A percentile compares a stretch with the other conserved stretches of the same genome.
These are phyloP conservation scores for bread wheat (Triticum aestivum) DNA, from an alignment of 176 grass and related monocot genomes.

Conservation along the genomic window IWGSC_CS_RefSeq_v2.1 NC_057800.1:383601213-383601712, in stretches of 20 bases:
- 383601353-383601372: slow-evolving; percentile 31
- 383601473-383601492: background rate
- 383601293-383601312: slow-evolving; percentile 45
- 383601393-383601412: slow-evolving; percentile 7
- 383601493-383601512: background rate
- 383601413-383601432: background rate
- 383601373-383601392: slow-evolving; percentile 5
- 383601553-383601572: slow-evolving; percentile 25
- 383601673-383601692: slow-evolving; percentile 36
- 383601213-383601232: slow-evolving; percentile 22
- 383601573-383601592: slow-evolving; percentile 25
- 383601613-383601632: slow-evolving; percentile 12
- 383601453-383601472: background rate
- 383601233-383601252: slow-evolving; percentile 26
- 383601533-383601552: slow-evolving; percentile 18
- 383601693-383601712: slow-evolving; percentile 4
- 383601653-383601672: slow-evolving; percentile 51
- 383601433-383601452: background rate
- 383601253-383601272: slow-evolving; percentile 59
- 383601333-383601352: slow-evolving; percentile 1
- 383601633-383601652: slow-evolving; percentile 20
- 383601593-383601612: slow-evolving; percentile 11
- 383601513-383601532: background rate
- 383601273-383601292: slow-evolving; percentile 43
- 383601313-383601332: slow-evolving; percentile 30